Conservation (phyloP, 1,139 yeast species). For the Kodamaea fungicola region DNA sequence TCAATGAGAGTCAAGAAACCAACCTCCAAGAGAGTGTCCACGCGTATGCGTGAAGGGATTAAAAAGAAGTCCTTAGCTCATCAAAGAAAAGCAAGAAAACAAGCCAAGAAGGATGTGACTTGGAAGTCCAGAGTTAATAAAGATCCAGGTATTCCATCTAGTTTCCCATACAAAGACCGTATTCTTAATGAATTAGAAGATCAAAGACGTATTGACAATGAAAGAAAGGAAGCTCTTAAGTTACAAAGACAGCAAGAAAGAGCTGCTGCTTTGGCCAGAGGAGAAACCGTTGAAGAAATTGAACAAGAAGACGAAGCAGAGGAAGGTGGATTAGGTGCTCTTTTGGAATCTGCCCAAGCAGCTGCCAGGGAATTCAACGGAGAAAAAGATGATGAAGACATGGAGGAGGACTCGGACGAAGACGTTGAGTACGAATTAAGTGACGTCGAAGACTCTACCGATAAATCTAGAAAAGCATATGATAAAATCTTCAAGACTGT, state of each 20-base stretch:
- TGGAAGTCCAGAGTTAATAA: slow-evolving; percentile 84
- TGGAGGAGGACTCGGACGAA: slow-evolving; percentile 44
- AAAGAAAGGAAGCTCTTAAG: slow-evolving; percentile 52
- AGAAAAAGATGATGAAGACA: slow-evolving; percentile 40
- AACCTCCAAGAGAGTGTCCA: slow-evolving; percentile 78
- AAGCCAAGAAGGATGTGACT: slow-evolving; percentile 82
- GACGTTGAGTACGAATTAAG: slow-evolving; percentile 43
- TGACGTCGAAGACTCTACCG: slow-evolving; percentile 48
- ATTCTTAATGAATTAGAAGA: slow-evolving; percentile 80
- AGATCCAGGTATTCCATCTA: slow-evolving; percentile 93
- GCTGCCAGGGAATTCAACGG: slow-evolving; percentile 76
- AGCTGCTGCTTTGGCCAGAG: slow-evolving; percentile 45
- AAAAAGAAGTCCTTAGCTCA: slow-evolving; percentile 94
- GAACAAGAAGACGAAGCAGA: slow-evolving; percentile 41
- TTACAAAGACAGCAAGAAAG: slow-evolving; percentile 45
- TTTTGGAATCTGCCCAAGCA: slow-evolving; percentile 82
- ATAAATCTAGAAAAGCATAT: slow-evolving; percentile 87
- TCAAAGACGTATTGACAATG: slow-evolving; percentile 58
- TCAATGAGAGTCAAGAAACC: slow-evolving; percentile 59
- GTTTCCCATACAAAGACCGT: slow-evolving; percentile 89
- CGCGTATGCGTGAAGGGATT: slow-evolving; percentile 94
- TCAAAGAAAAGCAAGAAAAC: slow-evolving; percentile 76
- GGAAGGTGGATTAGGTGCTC: slow-evolving; percentile 71
- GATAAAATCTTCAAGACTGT: slow-evolving; percentile 82
- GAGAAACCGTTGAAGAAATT: slow-evolving; percentile 36